Percentiles rank a stretch among this genome's conserved stretches.
phyloP scores from a whole-genome alignment of 768 basidiomycete genomes.

The Trametes villosa region DNA sequence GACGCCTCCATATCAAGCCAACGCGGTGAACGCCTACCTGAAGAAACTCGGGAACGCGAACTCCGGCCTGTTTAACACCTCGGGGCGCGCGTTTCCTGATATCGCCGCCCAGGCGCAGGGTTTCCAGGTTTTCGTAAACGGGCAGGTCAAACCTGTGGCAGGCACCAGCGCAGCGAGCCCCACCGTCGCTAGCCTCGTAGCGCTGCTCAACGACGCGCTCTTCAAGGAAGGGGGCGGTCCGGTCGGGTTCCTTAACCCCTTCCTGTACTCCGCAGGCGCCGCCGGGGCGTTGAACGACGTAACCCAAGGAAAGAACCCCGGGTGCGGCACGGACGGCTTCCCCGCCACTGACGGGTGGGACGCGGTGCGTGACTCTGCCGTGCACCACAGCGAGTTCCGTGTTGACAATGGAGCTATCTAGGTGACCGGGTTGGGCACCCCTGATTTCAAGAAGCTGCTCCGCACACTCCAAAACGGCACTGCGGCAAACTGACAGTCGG shows the following conservation, averaged over 20 bases:
- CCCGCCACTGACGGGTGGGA: slow-evolving; percentile 36
- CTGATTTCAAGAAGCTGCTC: slow-evolving; percentile 47
- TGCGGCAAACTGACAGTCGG: not conserved
- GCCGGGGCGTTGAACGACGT: slow-evolving; percentile 39
- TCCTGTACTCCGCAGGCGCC: slow-evolving; percentile 34
- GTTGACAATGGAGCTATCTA: too few relatives aligned
- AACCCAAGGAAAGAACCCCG: slow-evolving; percentile 35
- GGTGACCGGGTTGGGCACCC: slow-evolving; percentile 66
- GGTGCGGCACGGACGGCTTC: slow-evolving; percentile 37
- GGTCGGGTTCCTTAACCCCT: slow-evolving; percentile 43
- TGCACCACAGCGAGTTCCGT: too few relatives aligned
- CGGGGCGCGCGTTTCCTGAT: slow-evolving; percentile 53
- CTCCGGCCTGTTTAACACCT: slow-evolving; percentile 35
- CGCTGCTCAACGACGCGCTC: slow-evolving; percentile 40
- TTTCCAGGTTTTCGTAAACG: slow-evolving; percentile 32
- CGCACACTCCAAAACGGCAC: not conserved
- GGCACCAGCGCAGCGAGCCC: slow-evolving; percentile 41
- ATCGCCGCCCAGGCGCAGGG: slow-evolving; percentile 43
- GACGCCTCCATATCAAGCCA: slow-evolving; percentile 41
- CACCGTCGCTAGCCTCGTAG: slow-evolving; percentile 37
- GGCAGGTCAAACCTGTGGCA: slow-evolving; percentile 26
- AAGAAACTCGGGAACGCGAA: slow-evolving; percentile 33
- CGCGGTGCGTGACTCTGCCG: slow-evolving; percentile 29
- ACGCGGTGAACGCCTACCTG: slow-evolving; percentile 42
- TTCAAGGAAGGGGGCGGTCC: slow-evolving; percentile 29